Evolutionary conservation across 2,329 filamentous ascomycete genomes (phyloP).

Genomic region (Colletotrichum chrysophilum): DNA sequence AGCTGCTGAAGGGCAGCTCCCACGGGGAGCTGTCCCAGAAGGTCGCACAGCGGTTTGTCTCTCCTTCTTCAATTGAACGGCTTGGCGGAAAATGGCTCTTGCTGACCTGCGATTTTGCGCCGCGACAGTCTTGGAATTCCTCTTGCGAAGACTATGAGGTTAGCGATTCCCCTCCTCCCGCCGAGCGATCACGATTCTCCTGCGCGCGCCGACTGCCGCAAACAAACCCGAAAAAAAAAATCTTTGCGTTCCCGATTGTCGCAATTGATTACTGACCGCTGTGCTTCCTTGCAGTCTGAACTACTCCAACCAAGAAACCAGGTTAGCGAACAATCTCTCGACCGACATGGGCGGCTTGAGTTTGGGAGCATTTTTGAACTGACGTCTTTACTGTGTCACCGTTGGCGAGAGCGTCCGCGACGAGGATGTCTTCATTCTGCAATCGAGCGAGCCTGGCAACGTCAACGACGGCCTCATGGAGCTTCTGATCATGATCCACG

Average conservation of each 20-base stretch:
- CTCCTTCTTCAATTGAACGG: background rate
- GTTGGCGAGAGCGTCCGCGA: conserved; percentile 90
- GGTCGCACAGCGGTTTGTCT: conserved; percentile 29
- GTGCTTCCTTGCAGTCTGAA: conserved; percentile 54
- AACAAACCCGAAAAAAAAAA: conserved; percentile 25
- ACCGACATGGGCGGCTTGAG: background rate
- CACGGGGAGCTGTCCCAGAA: conserved; percentile 37
- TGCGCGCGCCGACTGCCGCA: conserved; percentile 50
- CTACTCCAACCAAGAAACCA: conserved; percentile 78
- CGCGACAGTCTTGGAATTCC: conserved; percentile 14
- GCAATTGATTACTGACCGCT: conserved; percentile 30
- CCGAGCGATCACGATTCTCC: background rate
- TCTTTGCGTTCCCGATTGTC: conserved; percentile 56
- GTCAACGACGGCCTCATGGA: conserved; percentile 96
- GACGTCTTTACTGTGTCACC: conserved; percentile 63
- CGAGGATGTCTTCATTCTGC: conserved; percentile 82
- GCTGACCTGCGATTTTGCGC: background rate
- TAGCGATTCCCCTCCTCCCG: background rate
- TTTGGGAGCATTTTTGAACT: background rate
- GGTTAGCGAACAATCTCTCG: conserved; percentile 8
- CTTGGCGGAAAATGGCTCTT: background rate
- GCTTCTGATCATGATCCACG: conserved; percentile 91
- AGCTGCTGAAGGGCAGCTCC: conserved; percentile 39
- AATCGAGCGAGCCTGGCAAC: conserved; percentile 86
- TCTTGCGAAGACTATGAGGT: conserved; percentile 22